A percentile compares a stretch with the other conserved stretches of the same genome.
These are phyloP conservation scores for Capsicum pubescens DNA, from an alignment of 257 asterid genomes.

Conservation along the genomic window DNA sequence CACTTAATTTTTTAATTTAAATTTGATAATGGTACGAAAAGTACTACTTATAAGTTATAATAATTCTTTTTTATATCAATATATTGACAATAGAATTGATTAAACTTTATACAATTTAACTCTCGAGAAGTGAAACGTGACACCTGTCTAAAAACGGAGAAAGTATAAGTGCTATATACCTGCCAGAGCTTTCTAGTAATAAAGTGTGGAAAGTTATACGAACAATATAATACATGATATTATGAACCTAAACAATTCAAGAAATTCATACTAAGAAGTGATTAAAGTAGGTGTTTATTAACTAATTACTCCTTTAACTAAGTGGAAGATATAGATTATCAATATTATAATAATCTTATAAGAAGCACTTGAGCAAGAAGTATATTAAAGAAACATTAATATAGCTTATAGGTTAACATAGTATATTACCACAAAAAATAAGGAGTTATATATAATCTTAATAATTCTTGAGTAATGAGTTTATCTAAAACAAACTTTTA, in stretches of 20 bases:
- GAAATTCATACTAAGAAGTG: neutral
- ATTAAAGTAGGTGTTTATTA: neutral
- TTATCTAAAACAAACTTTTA: too few species aligned
- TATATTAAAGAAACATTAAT: too few species aligned
- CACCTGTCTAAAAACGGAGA: too few species aligned
- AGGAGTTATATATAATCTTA: neutral
- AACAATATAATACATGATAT: neutral
- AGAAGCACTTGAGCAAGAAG: slow-evolving; percentile 21
- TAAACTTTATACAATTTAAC: neutral
- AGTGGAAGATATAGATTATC: neutral
- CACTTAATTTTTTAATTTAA: neutral
- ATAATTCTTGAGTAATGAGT: too few species aligned
- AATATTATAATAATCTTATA: neutral
- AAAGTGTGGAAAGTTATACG: neutral
- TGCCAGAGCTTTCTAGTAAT: neutral
- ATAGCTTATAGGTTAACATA: neutral
- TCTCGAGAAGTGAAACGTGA: neutral
- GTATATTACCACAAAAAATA: neutral
- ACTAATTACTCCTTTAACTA: slow-evolving; percentile 13
- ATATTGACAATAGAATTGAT: neutral
- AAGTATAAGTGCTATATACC: neutral
- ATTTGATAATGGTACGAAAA: neutral
- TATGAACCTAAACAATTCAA: slow-evolving; percentile 17
- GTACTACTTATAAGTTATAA: neutral
- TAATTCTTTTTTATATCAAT: neutral